Evolutionary conservation across 139 green algal species (phyloP), one percentile per base, ranked within the genome.

Genomic region (Diplosphaera chodatii): DNA sequence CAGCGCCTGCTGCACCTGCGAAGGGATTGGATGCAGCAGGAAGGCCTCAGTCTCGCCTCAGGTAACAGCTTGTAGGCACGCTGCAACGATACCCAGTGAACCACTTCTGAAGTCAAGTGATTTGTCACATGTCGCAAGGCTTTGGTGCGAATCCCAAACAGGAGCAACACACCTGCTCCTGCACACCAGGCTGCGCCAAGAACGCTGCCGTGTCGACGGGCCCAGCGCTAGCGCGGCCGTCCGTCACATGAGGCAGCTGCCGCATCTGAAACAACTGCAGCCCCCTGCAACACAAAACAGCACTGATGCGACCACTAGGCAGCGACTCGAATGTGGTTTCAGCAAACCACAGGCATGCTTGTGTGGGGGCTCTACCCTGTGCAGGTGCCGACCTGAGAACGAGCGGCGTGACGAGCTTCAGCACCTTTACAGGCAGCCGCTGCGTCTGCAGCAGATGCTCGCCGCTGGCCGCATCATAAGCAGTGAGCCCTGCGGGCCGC

Each of bases 401-500:
- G 20, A 76, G 62, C 20, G 71, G 71, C 18, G 23, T 15, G 30
- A 32, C 71, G 13, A 37, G 32, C 23, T 5, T 13, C 1, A 76
- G 64, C 27, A 64, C 41, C 5, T 0, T 23, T 20, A 6, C n/a
- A 3, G 72, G 72, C 1, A 72, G 48, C 8, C n/a, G 40, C 40
- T 33, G 56, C 31, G 72, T 56, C 65, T 66, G 59, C 48, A 77
- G 55, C 32, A 77, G 65, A n/a, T 77, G 72, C 72, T 77, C 72
- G 22, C 64, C 72, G 16, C 28, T 68, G 29, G 18, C 59, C 27
- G 55, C 34, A 33, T 78, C 66, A 48, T 69, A 32, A 21, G 69
- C 55, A 10, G 68, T 37, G 41, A 78, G 34, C 8, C 73, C 73
- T 77, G 70, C 62, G 62, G 10, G 3, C n/a, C 22, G 55, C 55